Evolutionary conservation across 495 filamentous ascomycete species (phyloP), one percentile per base, ranked within the genome.

Genomic region (Barbatosphaeria neglecta): DNA sequence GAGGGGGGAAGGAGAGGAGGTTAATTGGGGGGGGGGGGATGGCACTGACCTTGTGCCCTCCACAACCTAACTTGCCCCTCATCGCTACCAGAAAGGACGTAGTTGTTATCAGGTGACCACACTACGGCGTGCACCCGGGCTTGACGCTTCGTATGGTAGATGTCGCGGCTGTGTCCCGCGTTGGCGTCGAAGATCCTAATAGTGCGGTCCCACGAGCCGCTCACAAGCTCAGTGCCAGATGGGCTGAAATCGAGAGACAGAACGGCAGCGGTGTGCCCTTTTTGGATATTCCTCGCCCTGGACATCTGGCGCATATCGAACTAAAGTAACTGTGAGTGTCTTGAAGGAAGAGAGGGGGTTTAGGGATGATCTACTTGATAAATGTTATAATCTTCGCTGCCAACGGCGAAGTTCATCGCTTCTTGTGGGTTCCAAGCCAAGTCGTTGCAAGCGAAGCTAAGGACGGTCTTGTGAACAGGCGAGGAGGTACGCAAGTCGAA

Each of bases 231-330:
- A 62, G 95, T 83, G 44, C 93, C 93, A 0, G 90, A 96, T 0
- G 93, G 93, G 42, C 80, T 86, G 67, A 90, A 99, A 51, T 95
- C 87, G 33, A 99, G 83, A 59, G 93, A 87, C 88, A 97, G 96
- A 0, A 95, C 90, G 5, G 93, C 92, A 4, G 87, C 84, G 13
- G 97, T 93, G 55, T 97, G 93, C 54, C 90, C 92, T 67, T 92
- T 93, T 15, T 92, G 75, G n/a, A 96, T 81, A 58, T 97, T 97
- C 40, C 31, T 35, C 13, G 31, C 31, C 13, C 31, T 35, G 9
- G 31, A 90, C 60, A 90, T 78, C 54, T 87, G 87, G 48, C 87
- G 73, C 83, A 88, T 89, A 63, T 95, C 87, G 58, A 92, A 93
- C 18, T 90, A 72, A 59, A 5, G 6, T 1, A 3, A 20, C 28